Evolutionary conservation across 768 basidiomycete species (phyloP).

Genomic region (Pisolithus microcarpus): DNA sequence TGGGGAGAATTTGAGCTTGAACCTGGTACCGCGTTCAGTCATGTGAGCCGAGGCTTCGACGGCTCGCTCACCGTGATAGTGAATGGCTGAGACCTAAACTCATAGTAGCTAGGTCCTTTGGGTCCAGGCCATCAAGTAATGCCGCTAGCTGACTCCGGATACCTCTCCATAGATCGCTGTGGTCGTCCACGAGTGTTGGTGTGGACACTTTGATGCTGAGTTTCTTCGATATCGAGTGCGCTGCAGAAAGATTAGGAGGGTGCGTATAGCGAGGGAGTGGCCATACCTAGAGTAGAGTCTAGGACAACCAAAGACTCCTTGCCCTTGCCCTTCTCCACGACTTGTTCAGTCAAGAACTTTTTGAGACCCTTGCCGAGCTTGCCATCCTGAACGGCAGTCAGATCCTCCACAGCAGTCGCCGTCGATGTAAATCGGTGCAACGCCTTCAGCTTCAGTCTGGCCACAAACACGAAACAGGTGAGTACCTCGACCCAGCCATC

Average conservation of each 20-base stretch:
- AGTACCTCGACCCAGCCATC: slow-evolving; percentile 3
- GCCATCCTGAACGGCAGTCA: slow-evolving; percentile 86
- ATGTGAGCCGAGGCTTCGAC: neutral
- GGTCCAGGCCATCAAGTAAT: slow-evolving; percentile 85
- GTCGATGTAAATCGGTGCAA: slow-evolving; percentile 96
- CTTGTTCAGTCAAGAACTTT: slow-evolving; percentile 83
- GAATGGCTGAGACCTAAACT: slow-evolving; percentile 96
- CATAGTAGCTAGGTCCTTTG: slow-evolving; percentile 95
- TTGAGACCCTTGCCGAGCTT: slow-evolving; percentile 90
- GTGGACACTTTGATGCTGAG: slow-evolving; percentile 79
- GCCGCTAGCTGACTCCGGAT: slow-evolving; percentile 84
- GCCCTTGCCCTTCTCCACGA: slow-evolving; percentile 84
- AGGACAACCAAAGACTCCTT: slow-evolving; percentile 81
- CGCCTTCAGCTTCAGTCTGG: slow-evolving; percentile 87
- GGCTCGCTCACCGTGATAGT: slow-evolving; percentile 64
- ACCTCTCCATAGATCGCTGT: slow-evolving; percentile 88
- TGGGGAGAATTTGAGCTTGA: slow-evolving; percentile 99
- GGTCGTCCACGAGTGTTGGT: slow-evolving; percentile 46
- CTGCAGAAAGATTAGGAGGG: slow-evolving; percentile 31
- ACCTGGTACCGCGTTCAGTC: slow-evolving; percentile 42
- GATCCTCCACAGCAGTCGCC: slow-evolving; percentile 93
- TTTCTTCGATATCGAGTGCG: slow-evolving; percentile 86
- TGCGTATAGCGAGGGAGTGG: neutral
- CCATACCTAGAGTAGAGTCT: slow-evolving; percentile 84
- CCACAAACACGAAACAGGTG: slow-evolving; percentile 2